A percentile compares a stretch with the other conserved stretches of the same genome.
phyloP scores from a whole-genome alignment of 2,329 filamentous ascomycete genomes.

The Echinosphaeria canescens region DNA sequence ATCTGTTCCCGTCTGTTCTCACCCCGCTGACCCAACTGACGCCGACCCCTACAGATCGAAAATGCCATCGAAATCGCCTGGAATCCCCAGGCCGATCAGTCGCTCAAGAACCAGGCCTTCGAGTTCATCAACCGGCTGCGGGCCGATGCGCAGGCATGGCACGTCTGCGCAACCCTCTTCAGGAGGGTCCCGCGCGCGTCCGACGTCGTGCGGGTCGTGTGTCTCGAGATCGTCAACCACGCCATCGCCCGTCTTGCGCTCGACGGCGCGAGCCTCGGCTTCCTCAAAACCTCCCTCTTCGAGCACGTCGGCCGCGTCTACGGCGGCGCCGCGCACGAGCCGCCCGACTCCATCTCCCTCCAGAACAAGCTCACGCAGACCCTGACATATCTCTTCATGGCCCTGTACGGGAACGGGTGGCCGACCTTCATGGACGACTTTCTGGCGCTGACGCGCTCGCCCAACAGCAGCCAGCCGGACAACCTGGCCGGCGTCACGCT shows the following conservation, averaged over 20 bases:
- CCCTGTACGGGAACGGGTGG: slow-evolving; percentile 74
- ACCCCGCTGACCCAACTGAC: background rate
- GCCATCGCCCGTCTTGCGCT: slow-evolving; percentile 64
- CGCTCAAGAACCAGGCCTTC: slow-evolving; percentile 63
- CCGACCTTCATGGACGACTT: slow-evolving; percentile 83
- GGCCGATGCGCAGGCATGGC: slow-evolving; percentile 69
- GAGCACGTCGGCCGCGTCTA: slow-evolving; percentile 65
- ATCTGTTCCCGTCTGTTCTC: background rate
- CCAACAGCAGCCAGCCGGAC: slow-evolving; percentile 35
- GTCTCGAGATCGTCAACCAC: slow-evolving; percentile 83
- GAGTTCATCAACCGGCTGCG: slow-evolving; percentile 63
- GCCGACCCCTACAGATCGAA: slow-evolving; percentile 51
- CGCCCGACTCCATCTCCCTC: slow-evolving; percentile 50
- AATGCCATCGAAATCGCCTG: slow-evolving; percentile 91
- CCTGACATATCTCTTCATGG: slow-evolving; percentile 79
- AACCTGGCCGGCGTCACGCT: slow-evolving; percentile 62
- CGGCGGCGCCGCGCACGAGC: slow-evolving; percentile 28
- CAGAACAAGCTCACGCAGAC: slow-evolving; percentile 98
- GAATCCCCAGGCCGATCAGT: slow-evolving; percentile 54
- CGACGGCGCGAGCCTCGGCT: slow-evolving; percentile 47
- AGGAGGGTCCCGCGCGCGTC: slow-evolving; percentile 52
- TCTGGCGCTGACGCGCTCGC: slow-evolving; percentile 45
- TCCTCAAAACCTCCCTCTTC: slow-evolving; percentile 64
- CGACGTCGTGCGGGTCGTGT: slow-evolving; percentile 74
- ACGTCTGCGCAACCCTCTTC: slow-evolving; percentile 74